Conservation (phyloP, 108 stramenopile species). For the Phaeodactylum tricornutum region DNA sequence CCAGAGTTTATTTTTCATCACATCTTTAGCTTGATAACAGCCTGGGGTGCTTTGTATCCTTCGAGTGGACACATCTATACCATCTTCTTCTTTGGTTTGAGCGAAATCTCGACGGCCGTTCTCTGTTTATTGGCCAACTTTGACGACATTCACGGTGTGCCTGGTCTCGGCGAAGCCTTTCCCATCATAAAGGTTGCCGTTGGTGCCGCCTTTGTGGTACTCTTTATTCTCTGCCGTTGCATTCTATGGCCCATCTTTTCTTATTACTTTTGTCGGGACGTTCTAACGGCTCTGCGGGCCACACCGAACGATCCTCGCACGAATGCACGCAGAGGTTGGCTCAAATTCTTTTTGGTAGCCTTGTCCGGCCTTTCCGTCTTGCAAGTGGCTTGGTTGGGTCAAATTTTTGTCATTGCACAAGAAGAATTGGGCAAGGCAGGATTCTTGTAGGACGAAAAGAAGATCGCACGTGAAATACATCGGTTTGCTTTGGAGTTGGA, state of each 20-base stretch:
- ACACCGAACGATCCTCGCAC: constrained; percentile 27
- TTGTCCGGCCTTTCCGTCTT: constrained; percentile 41
- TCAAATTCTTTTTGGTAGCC: constrained; percentile 37
- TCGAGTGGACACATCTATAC: constrained; percentile 59
- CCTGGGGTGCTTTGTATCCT: constrained; percentile 61
- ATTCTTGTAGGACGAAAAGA: too few species aligned
- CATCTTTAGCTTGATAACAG: constrained; percentile 46
- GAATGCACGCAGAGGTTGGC: constrained; percentile 27
- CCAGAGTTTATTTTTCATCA: constrained; percentile 73
- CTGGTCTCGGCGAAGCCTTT: constrained; percentile 62
- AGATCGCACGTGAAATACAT: too few species aligned
- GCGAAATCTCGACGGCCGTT: constrained; percentile 65
- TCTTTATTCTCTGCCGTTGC: constrained; percentile 66
- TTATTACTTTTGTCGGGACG: constrained; percentile 58
- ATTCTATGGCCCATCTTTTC: constrained; percentile 64
- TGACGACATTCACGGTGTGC: constrained; percentile 64
- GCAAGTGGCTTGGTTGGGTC: constrained; percentile 63
- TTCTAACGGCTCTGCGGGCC: constrained; percentile 24
- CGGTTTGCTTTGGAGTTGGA: too few species aligned
- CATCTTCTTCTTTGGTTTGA: constrained; percentile 72
- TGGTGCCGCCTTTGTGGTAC: constrained; percentile 54
- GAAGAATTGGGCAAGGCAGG: constrained; percentile 35
- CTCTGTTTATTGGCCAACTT: constrained; percentile 77
- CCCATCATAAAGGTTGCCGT: constrained; percentile 52
- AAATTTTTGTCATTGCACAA: constrained; percentile 52